Conservation (phyloP, 371 early-diverging fungal genomes). For the Globomyces sp. region DNA sequence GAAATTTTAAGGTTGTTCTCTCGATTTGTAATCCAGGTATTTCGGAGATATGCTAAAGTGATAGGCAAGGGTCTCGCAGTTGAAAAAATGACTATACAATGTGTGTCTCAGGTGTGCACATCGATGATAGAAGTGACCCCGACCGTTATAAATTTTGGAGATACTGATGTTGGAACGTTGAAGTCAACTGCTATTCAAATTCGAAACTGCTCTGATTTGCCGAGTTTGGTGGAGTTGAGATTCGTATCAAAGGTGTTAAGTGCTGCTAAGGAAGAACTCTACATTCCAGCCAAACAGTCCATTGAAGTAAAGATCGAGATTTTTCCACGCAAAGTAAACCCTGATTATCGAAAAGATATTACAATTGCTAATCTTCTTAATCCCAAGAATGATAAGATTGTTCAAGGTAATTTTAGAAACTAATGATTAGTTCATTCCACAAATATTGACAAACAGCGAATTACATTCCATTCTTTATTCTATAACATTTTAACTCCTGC, state of each 20-base stretch:
- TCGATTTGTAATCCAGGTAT: slow-evolving; percentile 54
- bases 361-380: slow-evolving; percentile 88
- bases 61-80: slow-evolving; percentile 30
- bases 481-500: slow-evolving; percentile 89
- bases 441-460: slow-evolving; percentile 92
- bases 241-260: slow-evolving; percentile 90
- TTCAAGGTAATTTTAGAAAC: slow-evolving; percentile 48
- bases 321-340: slow-evolving; percentile 96
- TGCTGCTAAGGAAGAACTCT: slow-evolving; percentile 73
- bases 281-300: slow-evolving; percentile 80
- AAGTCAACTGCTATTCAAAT: slow-evolving; percentile 83
- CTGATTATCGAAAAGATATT: slow-evolving; percentile 95
- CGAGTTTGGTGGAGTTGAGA: slow-evolving; percentile 80
- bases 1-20: slow-evolving; percentile 77
- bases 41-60: too few relatives aligned
- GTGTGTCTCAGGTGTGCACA: slow-evolving; percentile 89
- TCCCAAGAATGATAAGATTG: slow-evolving; percentile 83
- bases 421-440: slow-evolving; percentile 67
- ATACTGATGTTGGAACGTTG: slow-evolving; percentile 90
- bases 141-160: slow-evolving; percentile 84
- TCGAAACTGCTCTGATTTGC: slow-evolving; percentile 82
- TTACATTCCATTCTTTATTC: slow-evolving; percentile 94
- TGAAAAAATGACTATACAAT: slow-evolving; percentile 85
- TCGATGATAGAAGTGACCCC: slow-evolving; percentile 89
- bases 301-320: slow-evolving; percentile 87